A percentile compares a stretch with the other conserved stretches of the same genome.
These are phyloP conservation scores for Curvularia sp. DNA, from an alignment of 2,329 filamentous ascomycete species.

Conservation along the genomic window DNA sequence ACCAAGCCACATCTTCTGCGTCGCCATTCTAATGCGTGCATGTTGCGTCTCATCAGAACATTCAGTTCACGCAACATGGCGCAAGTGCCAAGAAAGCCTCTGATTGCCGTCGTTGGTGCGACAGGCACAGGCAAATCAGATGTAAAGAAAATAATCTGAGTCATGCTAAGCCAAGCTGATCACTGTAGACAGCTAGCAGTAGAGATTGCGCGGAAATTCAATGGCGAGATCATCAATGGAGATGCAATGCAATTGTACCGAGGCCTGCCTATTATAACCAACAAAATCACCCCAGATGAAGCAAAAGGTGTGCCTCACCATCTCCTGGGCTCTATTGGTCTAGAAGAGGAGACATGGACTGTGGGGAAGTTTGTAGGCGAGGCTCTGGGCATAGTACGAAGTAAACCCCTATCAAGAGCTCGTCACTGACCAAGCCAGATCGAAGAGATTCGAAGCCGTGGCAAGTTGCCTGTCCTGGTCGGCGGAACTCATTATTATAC, in stretches of 20 bases:
- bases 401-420: fast-evolving
- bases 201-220: conserved; percentile 79
- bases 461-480: conserved; percentile 86
- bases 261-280: conserved; percentile 92
- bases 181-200: conserved; percentile 75
- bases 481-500: conserved; percentile 97
- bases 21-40: conserved; percentile 21
- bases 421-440: conserved; percentile 59
- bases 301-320: conserved; percentile 85
- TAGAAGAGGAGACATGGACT: conserved; percentile 82
- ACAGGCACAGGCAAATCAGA: conserved; percentile 95
- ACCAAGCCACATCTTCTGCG: neutral
- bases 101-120: conserved; percentile 84
- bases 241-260: conserved; percentile 98
- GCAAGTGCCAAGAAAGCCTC: conserved; percentile 55
- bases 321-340: conserved; percentile 77
- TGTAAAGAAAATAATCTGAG: conserved; percentile 58
- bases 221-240: conserved; percentile 95
- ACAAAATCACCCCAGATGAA: conserved; percentile 81
- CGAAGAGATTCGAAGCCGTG: conserved; percentile 76
- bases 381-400: conserved; percentile 62
- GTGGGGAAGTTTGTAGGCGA: conserved; percentile 78
- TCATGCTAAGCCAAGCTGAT: conserved; percentile 41
- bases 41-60: conserved; percentile 33
- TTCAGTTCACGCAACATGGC: conserved; percentile 36